Evolutionary conservation across 306 rosid species (phyloP).

Genomic region (Vigna nakashimae): DNA sequence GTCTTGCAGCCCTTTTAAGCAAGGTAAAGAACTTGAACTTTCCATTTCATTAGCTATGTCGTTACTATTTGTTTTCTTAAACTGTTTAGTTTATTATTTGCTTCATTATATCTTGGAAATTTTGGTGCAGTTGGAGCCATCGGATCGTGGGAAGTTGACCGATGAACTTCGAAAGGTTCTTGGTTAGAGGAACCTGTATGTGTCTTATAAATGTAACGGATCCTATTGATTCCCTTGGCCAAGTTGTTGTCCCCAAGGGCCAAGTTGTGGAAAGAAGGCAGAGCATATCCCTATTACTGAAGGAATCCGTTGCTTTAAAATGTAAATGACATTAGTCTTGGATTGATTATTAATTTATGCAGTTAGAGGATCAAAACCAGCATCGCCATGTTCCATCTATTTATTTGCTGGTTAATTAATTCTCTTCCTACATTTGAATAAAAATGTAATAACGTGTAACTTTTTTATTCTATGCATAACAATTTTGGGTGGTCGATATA

Average conservation of each 20-base stretch:
- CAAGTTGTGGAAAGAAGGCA: slow-evolving; percentile 14
- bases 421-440: slow-evolving; percentile 47
- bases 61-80: neutral
- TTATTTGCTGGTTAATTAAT: slow-evolving; percentile 49
- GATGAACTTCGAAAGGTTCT: slow-evolving; percentile 85
- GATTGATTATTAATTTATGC: slow-evolving; percentile 44
- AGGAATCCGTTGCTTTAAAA: slow-evolving; percentile 25
- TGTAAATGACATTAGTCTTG: slow-evolving; percentile 45
- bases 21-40: slow-evolving; percentile 65
- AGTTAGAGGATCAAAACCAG: slow-evolving; percentile 50
- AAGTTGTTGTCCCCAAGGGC: neutral
- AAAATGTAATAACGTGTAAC: slow-evolving; percentile 51
- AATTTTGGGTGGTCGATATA: slow-evolving; percentile 28
- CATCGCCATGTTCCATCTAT: slow-evolving; percentile 38
- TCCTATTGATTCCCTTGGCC: slow-evolving; percentile 24
- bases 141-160: slow-evolving; percentile 60
- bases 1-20: slow-evolving; percentile 91
- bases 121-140: slow-evolving; percentile 76
- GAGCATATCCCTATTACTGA: slow-evolving; percentile 7
- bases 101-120: slow-evolving; percentile 28
- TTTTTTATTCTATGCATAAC: slow-evolving; percentile 40
- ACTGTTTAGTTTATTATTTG: slow-evolving; percentile 23
- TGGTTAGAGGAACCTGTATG: slow-evolving; percentile 40
- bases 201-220: slow-evolving; percentile 1
- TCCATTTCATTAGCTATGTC: neutral